Evolutionary conservation across 352 stramenopile genomes (phyloP), one percentile per base, ranked within the genome.

Genomic region (Blastocystis sp.): DNA sequence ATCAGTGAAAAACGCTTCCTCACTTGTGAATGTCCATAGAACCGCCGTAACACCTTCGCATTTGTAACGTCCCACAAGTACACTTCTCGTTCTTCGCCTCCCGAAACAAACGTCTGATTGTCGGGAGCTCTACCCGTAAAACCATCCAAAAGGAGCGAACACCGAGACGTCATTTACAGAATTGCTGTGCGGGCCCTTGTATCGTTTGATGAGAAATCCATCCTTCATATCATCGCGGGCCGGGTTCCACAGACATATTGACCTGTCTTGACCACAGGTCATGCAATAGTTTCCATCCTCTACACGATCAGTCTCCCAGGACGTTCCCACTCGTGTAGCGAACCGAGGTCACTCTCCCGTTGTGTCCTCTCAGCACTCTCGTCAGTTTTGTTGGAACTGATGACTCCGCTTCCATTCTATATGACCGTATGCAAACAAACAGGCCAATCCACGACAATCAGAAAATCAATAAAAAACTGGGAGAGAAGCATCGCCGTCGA

Each of bases 221-320:
- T 84, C 73, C 44, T 84, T 84, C 54, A 84, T 73, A 72, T 84
- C 73, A 84, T 84, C 73, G 78, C 73, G 8, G 4, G 29, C 4
- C 21, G 73, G 73, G 75, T 84, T 84, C 73, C 73, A 84, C 27
- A 84, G 59, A 67, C 73, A 84, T 38, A 84, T 9, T 27, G 73
- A 84, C 24, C 73, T 44, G 75, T 84, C 73, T 42, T 84, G 73
- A 72, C 73, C 49, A 42, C 54, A 69, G 16, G 73, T 48, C 73
- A 84, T 84, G 48, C 73, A 84, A 64, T 84, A 84, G 34, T 42
- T 84, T 14, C 73, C 73, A 42, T 84, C 73, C n/a, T 78, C 67
- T 78, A 78, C n/a, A 27, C 14, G 14, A 78, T 61, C 21, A 59
- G 3, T 40, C 4, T 42, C 18, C 1, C 6, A 9, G 16, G 3